Base-by-base conservation (phyloP, 2,329 filamentous ascomycete species). In the Aspergillus candidus region DNA sequence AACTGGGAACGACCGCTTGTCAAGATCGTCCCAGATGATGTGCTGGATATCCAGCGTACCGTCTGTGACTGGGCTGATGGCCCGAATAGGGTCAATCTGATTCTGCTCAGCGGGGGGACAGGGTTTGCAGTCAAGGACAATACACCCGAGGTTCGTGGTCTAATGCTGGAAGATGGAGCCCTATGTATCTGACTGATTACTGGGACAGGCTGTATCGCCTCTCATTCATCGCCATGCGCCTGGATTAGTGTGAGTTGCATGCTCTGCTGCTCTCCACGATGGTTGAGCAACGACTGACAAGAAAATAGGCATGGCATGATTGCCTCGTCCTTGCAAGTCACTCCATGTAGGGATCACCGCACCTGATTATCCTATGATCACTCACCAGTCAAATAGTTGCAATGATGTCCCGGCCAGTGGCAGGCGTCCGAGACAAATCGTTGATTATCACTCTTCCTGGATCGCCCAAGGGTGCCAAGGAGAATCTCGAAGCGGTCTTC, bases 321-420 rank as follows among this genome's bases (percentile, higher is more conserved):
- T 34, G 76, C 89, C 5, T 76, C 87, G 14, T 97, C 91, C 1
- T 72, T 95, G 12, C 73, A 80, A 35, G 82, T 97, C 30, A 98
- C 93, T 3, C 90, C 91, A 37, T 98, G 89, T 94, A 72, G 72
- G 86, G 6, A 27, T 10, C 22, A 1, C 69, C 41, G 50, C 33
- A 43, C 49, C 50, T 32, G 43, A 15, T n/a, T 6, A 7, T 42
- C 32, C 48, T 40, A 57, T 37, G 53, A 32, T 32, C 36, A 38
- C 54, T 66, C 44, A 67, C 38, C 11, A 40, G n/a, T 38, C 13
- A 4, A 3, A 12, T 42, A 94, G 89, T 98, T 69, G 93, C 93
- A 35, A 84, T 95, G 72, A 98, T 98, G 93, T 87, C 93, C 40
- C 80, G 93, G 36, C 93, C 93, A 4, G 86, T 94, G 11, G 93